A percentile compares a stretch with the other conserved stretches of the same genome.
Conservation (phyloP, 805 yeast species). For the Grigorovia yakushimaensis region DNA sequence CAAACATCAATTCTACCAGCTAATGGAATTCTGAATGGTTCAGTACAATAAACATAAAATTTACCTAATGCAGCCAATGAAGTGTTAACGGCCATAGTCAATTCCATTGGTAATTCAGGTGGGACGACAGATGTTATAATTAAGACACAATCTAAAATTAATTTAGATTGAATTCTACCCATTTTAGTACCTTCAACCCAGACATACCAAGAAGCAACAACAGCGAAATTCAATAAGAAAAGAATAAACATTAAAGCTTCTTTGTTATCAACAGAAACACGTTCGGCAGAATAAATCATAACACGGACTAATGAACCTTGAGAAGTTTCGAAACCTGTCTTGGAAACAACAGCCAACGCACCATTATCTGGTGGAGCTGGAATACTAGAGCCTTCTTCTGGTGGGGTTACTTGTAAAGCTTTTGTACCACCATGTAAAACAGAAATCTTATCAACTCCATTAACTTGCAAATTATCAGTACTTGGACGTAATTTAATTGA, state of each 20-base stretch:
- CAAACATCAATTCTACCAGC: constrained; percentile 98
- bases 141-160: constrained; percentile 89
- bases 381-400: constrained; percentile 38
- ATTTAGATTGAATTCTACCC: constrained; percentile 92
- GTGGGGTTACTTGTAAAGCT: constrained; percentile 80
- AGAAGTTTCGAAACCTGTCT: constrained; percentile 97
- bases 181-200: constrained; percentile 95
- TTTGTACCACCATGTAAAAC: constrained; percentile 92
- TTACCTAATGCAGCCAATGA: constrained; percentile 83
- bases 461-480: constrained; percentile 56
- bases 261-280: constrained; percentile 90
- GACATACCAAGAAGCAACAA: constrained; percentile 94
- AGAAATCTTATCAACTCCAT: constrained; percentile 82
- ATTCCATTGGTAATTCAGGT: constrained; percentile 97
- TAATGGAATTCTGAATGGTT: constrained; percentile 94
- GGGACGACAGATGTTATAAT: constrained; percentile 97
- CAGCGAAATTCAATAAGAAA: constrained; percentile 81
- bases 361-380: constrained; percentile 82
- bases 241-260: constrained; percentile 90
- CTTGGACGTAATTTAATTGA: constrained; percentile 76
- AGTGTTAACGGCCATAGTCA: constrained; percentile 94
- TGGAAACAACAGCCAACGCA: constrained; percentile 79
- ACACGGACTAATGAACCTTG: constrained; percentile 96
- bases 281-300: constrained; percentile 94
- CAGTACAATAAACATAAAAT: constrained; percentile 89